A percentile compares a stretch with the other conserved stretches of the same genome.
phyloP scores from a whole-genome alignment of 2,329 filamentous ascomycete genomes.

The Fusarium equiseti region DNA sequence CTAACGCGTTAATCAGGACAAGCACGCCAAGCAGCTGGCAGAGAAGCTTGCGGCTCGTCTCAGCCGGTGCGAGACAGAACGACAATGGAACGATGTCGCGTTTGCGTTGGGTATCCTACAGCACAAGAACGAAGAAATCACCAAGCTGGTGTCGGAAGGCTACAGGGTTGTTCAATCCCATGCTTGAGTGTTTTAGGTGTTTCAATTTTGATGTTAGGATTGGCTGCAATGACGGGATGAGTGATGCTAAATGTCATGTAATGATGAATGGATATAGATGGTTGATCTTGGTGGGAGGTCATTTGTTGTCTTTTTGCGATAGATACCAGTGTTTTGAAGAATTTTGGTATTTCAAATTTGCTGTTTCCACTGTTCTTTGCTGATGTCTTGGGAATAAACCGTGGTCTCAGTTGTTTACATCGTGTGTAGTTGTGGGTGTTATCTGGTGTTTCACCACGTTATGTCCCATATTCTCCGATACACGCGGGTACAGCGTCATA shows the following conservation, averaged over 20 bases:
- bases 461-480: not conserved
- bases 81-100: constrained; percentile 97
- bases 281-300: constrained; percentile 20
- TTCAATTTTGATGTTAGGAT: constrained; percentile 27
- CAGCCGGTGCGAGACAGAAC: constrained; percentile 86
- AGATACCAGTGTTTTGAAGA: constrained; percentile 39
- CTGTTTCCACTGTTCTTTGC: constrained; percentile 22
- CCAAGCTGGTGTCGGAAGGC: constrained; percentile 79
- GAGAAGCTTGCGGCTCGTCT: constrained; percentile 92
- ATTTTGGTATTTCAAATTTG: constrained; percentile 31
- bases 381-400: not conserved
- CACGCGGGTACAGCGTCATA: not conserved
- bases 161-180: constrained; percentile 77
- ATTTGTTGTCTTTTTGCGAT: constrained; percentile 21
- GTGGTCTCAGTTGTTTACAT: fast-evolving
- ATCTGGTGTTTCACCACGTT: constrained; percentile 8
- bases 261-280: constrained; percentile 42
- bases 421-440: not conserved
- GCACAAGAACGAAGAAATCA: constrained; percentile 93
- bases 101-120: constrained; percentile 90
- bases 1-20: constrained; percentile 73
- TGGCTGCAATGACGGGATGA: constrained; percentile 42
- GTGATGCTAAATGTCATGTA: constrained; percentile 36
- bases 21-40: constrained; percentile 93
- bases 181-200: constrained; percentile 57